Conservation (phyloP, 2,329 filamentous ascomycete species). For the Pseudogymnoascus sp. region DNA sequence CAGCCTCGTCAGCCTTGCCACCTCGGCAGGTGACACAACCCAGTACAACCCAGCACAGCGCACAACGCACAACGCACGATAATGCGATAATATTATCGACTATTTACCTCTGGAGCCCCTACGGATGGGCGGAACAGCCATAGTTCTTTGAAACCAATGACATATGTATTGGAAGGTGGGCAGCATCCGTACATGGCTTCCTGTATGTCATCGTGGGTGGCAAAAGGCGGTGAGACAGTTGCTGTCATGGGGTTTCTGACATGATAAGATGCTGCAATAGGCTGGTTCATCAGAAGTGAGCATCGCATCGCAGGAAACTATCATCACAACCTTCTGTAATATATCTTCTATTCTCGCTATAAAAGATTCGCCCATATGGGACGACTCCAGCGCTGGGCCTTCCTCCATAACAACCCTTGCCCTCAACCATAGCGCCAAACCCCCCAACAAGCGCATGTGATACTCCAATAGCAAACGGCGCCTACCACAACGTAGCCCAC, state of each 20-base stretch:
- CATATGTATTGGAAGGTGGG: not conserved
- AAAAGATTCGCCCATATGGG: not conserved
- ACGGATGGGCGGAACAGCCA: not conserved
- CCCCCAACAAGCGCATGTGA: not conserved
- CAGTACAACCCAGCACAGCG: not conserved
- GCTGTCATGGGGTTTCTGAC: not conserved
- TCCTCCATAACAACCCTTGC: not conserved
- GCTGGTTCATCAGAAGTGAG: not conserved
- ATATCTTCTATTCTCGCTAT: conserved; percentile 2
- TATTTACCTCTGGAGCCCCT: not conserved
- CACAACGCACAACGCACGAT: not conserved
- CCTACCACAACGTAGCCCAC: not conserved
- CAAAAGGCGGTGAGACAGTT: conserved; percentile 5
- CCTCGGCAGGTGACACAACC: conserved; percentile 1
- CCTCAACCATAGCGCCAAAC: conserved; percentile 2
- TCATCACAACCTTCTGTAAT: not conserved
- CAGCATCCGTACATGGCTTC: not conserved
- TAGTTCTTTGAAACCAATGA: not conserved
- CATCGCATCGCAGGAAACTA: not conserved
- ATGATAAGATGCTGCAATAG: not conserved
- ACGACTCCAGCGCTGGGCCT: not conserved
- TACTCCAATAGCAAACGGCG: not conserved
- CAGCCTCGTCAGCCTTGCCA: conserved; percentile 5
- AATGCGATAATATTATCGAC: not conserved
- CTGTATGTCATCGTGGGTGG: not conserved